Evolutionary conservation across 768 basidiomycete species (phyloP).

Genomic region (Boletales sp.): DNA sequence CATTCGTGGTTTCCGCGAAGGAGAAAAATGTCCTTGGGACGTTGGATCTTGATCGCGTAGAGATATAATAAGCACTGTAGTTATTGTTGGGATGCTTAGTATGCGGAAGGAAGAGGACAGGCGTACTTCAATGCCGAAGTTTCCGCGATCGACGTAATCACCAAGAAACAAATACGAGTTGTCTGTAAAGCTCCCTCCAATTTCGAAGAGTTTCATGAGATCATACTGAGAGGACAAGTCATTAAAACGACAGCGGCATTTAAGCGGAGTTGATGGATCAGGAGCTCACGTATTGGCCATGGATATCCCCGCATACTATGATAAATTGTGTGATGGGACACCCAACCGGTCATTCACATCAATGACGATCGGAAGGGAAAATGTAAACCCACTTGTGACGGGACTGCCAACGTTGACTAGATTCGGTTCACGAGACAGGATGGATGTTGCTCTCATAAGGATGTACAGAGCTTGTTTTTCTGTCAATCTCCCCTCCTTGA

Average conservation of each 20-base stretch:
- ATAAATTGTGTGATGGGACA: conserved; percentile 8
- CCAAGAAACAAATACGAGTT: conserved; percentile 92
- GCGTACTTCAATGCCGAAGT: conserved; percentile 77
- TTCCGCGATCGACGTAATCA: conserved; percentile 96
- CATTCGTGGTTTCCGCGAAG: conserved; percentile 98
- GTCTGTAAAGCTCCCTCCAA: conserved; percentile 82
- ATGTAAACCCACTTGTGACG: conserved; percentile 69
- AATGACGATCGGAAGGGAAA: conserved; percentile 2
- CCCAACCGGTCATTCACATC: conserved; percentile 3
- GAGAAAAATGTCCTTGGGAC: conserved; percentile 76
- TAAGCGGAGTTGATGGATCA: conserved; percentile 87
- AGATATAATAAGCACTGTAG: conserved; percentile 89
- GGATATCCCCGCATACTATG: conserved; percentile 93
- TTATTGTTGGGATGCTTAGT: neutral
- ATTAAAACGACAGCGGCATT: conserved; percentile 18
- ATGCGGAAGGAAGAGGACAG: neutral
- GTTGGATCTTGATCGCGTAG: conserved; percentile 89
- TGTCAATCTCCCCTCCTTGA: conserved; percentile 77
- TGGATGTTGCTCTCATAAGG: conserved; percentile 58
- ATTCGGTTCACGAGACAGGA: conserved; percentile 78
- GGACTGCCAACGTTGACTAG: conserved; percentile 84
- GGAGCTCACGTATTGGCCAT: conserved; percentile 86
- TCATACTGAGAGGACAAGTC: conserved; percentile 63
- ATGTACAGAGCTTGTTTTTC: conserved; percentile 87
- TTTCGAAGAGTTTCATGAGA: conserved; percentile 96